Evolutionary conservation across 192 early-diverging fungal species (phyloP), one percentile per base, ranked within the genome.

Genomic region (Rhizophlyctis rosea): DNA sequence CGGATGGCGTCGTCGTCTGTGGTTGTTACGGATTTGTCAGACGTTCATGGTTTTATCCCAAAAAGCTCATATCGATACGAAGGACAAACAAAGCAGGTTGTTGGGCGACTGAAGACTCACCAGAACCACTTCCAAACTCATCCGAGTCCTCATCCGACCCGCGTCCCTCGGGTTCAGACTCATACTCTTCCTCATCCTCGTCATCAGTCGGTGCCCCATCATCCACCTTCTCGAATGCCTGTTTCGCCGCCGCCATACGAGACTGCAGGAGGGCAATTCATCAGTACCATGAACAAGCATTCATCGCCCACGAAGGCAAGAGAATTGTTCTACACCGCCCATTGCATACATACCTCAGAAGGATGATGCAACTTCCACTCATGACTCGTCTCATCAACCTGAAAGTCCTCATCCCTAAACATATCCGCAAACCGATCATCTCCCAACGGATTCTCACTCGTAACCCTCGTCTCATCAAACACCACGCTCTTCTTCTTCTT

Each of bases 321-420:
- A 54, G 27, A 13, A 16, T 13, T 54, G 13, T 13, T 18, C 27
- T 54, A 27, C n/a, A n/a, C n/a, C n/a, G n/a, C n/a, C n/a, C n/a
- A n/a, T n/a, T n/a, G n/a, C 30, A 47, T 11, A 7, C 30, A 3
- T 36, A 47, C 67, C 57, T 81, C 76, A 2, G 71, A 74, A 14
- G 83, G 83, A 66, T 85, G 79, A 54, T 88, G 83, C 60, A 91
- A 65, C 77, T 88, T 86, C 74, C 85, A 96, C 73, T 94, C 94
- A 56, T 83, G 79, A 2, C 80, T 83, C 9, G 78, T 77, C 61
- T 89, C 88, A 68, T 97, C 92, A 39, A 98, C 87, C 70, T 94
- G 84, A 75, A 89, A 98, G 32, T 96, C 94, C 28, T 86, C 83
- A 78, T 98, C 89, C 52, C 81, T 81, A 74, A 98, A 98, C 74